Base-by-base conservation (phyloP, 2,329 filamentous ascomycete species). In the Hymenoscyphus occultus region DNA sequence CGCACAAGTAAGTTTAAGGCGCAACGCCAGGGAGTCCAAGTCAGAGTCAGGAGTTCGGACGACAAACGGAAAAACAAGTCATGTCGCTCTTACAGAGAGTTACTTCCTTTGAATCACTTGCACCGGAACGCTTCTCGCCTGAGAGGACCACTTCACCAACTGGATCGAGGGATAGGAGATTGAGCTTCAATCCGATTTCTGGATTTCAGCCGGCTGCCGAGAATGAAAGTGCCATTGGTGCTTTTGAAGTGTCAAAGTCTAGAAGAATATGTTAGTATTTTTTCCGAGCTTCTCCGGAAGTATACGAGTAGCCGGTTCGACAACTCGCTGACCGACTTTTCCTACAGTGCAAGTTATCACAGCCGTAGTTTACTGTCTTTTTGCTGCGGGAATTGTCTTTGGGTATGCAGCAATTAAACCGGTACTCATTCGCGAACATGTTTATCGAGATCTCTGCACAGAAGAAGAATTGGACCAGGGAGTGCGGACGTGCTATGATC, bases 341-440 rank as follows among this genome's bases (percentile, higher is more conserved):
- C 42, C 13, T 39, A 57, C 71, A 92, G 88, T 84, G 16, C 91
- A 94, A 78, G 85, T 93, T n/a, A 77, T 78, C 51, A 80, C 85
- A 58, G 89, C 88, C 5, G 86, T 91, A 0, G 71, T 91, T 12
- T 91, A 90, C 75, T 94, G 90, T 76, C 83, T 93, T 42, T 82
- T 96, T 66, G 87, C 90, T 6, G 89, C 92, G 4, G 93, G 92
- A 1, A 81, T 93, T 51, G 86, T 95, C 19, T 95, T 95, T 77
- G 92, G 92, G 40, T 96, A 92, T 76, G 92, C 92, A 14, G 91
- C 92, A 13, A 81, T 96, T 70, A 96, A 95, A 75, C 91, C 92
- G 0, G 85, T 95, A 9, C 81, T 96, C 32, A 89, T 93, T 67
- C 78, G 81, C 13, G 88, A 93, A 74, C 87, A 87, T 2, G 88